These are phyloP conservation scores for Colletotrichum gloeosporioides DNA, from an alignment of 2,329 filamentous ascomycete species.

Conservation along the genomic window DNA sequence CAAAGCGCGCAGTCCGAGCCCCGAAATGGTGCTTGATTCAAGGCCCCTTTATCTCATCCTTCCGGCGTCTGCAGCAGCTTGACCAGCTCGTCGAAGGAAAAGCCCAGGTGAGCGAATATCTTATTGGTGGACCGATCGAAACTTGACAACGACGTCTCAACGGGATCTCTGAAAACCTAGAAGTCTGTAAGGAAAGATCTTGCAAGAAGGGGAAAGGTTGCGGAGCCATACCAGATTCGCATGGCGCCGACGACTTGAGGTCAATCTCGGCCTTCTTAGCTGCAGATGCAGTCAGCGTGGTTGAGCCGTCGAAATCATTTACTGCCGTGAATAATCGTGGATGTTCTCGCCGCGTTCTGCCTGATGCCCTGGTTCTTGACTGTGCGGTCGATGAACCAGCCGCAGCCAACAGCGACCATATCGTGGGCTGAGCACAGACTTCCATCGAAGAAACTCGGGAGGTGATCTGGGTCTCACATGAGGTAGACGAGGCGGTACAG, in stretches of 20 bases:
- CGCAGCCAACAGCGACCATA: not conserved
- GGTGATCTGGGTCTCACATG: not conserved
- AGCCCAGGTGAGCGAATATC: not conserved
- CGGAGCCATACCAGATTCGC: not conserved
- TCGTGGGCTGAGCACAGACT: not conserved
- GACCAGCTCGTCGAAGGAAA: not conserved
- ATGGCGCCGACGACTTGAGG: not conserved
- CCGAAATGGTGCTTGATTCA: not conserved
- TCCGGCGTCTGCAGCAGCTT: not conserved
- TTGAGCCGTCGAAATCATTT: not conserved
- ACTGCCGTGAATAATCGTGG: not conserved
- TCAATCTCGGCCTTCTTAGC: not conserved
- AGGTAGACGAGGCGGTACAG: not conserved
- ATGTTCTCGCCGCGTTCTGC: not conserved
- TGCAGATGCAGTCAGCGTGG: not conserved
- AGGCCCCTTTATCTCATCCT: not conserved
- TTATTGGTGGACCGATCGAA: not conserved
- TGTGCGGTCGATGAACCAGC: not conserved
- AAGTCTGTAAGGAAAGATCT: not conserved
- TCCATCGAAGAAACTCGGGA: not conserved
- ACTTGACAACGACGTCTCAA: not conserved
- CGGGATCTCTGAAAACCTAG: not conserved
- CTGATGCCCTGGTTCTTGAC: not conserved
- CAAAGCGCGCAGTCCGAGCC: not conserved
- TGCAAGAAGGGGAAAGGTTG: not conserved